Evolutionary conservation across 164 flowering plant species (phyloP), one percentile per base, ranked within the genome.

Genomic region (Vitis riparia): DNA sequence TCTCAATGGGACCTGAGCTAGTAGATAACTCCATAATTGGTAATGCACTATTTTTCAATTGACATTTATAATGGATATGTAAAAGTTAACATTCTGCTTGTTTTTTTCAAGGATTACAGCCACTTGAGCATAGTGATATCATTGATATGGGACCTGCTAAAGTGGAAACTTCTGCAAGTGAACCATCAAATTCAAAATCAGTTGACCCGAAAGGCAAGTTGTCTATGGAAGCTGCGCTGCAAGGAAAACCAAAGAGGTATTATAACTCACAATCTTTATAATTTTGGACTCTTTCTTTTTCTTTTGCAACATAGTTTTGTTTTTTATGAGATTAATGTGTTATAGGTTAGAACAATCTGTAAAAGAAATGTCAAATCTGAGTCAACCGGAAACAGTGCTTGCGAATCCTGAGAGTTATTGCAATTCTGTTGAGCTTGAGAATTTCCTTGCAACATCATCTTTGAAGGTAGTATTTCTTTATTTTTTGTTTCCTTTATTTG

Each of bases 31-130:
- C 68, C 16, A 11, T 48, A 30, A 70, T 62, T 78, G 88, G 91
- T 86, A 84, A 69, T 68, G 47, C 70, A 58, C 63, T 55, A 51
- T 68, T 8, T 27, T 44, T 7, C 37, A 7, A 48, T n/a, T n/a
- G 37, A 44, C 60, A 52, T 5, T 59, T 59, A 5, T 7, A 6
- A 11, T 66, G n/a, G 32, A 55, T 56, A 14, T 58, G 1, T 66
- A 27, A 30, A 58, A 73, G 63, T 47, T 76, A 57, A 81, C 44
- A 37, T 55, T 69, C n/a, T 76, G 48, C 70, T 74, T 80, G 73
- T 17, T 68, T 67, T 75, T 78, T 79, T 37, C 62, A 88, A 88
- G 97, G 83, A 85, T 68, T 81, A 62, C 89, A 85, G 91, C 84
- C 73, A 37, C 66, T 49, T 8, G 74, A 72, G 71, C 75, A 65